A percentile compares a stretch with the other conserved stretches of the same genome.
phyloP scores from a whole-genome alignment of 768 basidiomycete species.

The Calocybe cyanea region DNA sequence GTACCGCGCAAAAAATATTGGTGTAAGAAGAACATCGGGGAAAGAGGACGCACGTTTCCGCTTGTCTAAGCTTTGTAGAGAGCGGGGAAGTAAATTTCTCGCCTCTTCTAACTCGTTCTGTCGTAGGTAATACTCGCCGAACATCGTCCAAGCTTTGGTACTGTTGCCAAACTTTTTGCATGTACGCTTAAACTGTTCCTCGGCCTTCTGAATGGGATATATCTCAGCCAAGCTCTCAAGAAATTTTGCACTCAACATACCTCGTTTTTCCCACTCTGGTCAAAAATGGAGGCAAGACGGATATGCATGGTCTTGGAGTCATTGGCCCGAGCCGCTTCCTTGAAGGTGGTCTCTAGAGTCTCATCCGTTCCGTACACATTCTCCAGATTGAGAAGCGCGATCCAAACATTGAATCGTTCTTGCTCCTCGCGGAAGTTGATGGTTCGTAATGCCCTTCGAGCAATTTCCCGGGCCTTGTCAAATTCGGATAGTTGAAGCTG shows the following conservation, averaged over 20 bases:
- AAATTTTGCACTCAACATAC: constrained; percentile 34
- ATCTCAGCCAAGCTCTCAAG: background rate
- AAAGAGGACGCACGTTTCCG: constrained; percentile 71
- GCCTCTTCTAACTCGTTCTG: constrained; percentile 74
- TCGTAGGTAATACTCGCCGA: constrained; percentile 78
- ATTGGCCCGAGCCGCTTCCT: constrained; percentile 84
- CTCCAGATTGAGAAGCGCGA: constrained; percentile 92
- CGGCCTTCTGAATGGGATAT: constrained; percentile 63
- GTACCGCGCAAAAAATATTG: background rate
- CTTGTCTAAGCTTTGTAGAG: constrained; percentile 88
- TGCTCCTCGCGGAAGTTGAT: constrained; percentile 96
- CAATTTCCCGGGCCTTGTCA: constrained; percentile 90
- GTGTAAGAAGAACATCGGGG: background rate
- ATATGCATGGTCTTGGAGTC: constrained; percentile 91
- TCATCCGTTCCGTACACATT: constrained; percentile 88
- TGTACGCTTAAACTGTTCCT: constrained; percentile 84
- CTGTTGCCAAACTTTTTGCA: constrained; percentile 94
- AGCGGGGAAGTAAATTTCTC: constrained; percentile 80
- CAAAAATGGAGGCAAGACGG: constrained; percentile 79
- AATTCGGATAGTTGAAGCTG: constrained; percentile 95
- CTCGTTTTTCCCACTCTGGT: constrained; percentile 77
- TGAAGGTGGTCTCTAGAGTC: constrained; percentile 76
- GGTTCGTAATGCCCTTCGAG: constrained; percentile 73
- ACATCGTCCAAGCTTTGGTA: constrained; percentile 91
- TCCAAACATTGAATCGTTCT: constrained; percentile 96